phyloP scores from a whole-genome alignment of 768 basidiomycete genomes.

The Suillus spraguei region DNA sequence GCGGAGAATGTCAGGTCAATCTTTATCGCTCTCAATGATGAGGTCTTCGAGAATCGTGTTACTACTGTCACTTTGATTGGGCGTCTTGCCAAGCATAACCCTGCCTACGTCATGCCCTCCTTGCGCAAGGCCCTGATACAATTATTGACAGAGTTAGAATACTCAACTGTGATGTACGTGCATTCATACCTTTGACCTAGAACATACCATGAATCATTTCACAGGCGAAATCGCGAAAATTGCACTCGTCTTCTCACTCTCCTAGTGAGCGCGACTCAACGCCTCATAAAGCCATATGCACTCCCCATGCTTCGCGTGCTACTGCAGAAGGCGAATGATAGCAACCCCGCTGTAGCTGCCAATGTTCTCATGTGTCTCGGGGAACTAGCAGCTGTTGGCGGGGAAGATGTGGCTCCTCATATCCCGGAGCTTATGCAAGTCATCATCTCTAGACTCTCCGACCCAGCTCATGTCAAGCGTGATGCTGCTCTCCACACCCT shows the following conservation, averaged over 20 bases:
- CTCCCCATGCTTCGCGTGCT: conserved; percentile 93
- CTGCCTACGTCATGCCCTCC: conserved; percentile 98
- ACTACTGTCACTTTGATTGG: conserved; percentile 92
- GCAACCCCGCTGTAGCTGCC: conserved; percentile 85
- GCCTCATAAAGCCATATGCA: conserved; percentile 94
- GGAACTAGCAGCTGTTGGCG: conserved; percentile 90
- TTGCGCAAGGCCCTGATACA: conserved; percentile 95
- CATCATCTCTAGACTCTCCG: conserved; percentile 87
- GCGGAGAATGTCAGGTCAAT: conserved; percentile 97
- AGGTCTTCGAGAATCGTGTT: conserved; percentile 90
- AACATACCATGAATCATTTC: conserved; percentile 1
- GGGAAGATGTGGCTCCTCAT: conserved; percentile 84
- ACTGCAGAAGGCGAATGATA: conserved; percentile 85
- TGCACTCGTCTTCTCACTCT: conserved; percentile 88
- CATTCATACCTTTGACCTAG: conserved; percentile 8
- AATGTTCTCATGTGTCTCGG: conserved; percentile 94
- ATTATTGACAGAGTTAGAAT: conserved; percentile 94
- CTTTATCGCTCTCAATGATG: conserved; percentile 97
- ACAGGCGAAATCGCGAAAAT: conserved; percentile 85
- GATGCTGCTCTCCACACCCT: conserved; percentile 94
- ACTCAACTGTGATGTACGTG: conserved; percentile 84
- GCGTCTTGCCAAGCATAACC: conserved; percentile 91
- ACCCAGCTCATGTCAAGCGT: conserved; percentile 84
- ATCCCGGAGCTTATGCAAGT: conserved; percentile 89
- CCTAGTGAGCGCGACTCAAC: conserved; percentile 88